Evolutionary conservation across 345 rosid species (phyloP).

Genomic region (Sisymbrium altissimum): DNA sequence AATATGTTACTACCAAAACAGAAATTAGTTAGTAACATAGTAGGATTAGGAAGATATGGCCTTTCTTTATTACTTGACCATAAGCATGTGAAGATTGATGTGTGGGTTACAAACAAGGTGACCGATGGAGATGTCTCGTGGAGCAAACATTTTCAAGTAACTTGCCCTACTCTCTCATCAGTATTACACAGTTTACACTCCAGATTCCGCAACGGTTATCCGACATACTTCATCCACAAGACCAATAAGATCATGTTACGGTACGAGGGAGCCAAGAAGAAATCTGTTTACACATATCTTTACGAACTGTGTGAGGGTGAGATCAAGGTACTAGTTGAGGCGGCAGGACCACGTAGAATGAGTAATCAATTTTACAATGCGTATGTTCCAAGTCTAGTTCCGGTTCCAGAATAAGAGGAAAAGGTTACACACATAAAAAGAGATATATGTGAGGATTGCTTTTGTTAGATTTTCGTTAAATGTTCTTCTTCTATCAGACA

Average conservation of each 20-base stretch:
- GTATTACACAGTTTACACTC: too few species aligned
- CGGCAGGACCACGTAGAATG: not conserved
- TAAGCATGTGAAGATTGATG: not conserved
- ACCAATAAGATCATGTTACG: not conserved
- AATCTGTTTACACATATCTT: too few species aligned
- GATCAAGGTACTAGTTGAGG: not conserved
- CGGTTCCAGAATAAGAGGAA: not conserved
- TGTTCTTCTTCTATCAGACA: too few species aligned
- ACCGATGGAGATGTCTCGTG: not conserved
- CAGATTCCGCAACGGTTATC: not conserved
- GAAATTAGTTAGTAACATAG: too few species aligned
- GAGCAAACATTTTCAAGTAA: not conserved
- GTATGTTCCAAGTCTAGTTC: not conserved
- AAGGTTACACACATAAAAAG: not conserved
- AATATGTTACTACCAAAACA: too few species aligned
- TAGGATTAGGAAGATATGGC: not conserved
- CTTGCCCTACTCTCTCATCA: not conserved
- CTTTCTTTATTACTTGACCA: not conserved
- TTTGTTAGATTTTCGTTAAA: too few species aligned
- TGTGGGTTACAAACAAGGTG: slow-evolving; percentile 6
- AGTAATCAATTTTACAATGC: not conserved
- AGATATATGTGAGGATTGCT: too few species aligned
- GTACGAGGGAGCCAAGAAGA: not conserved
- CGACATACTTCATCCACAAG: not conserved
- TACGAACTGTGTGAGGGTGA: not conserved